Percentiles rank a stretch among this genome's conserved stretches.
phyloP scores from a whole-genome alignment of 345 rosid species.

The Cardiospermum halicacabum region DNA sequence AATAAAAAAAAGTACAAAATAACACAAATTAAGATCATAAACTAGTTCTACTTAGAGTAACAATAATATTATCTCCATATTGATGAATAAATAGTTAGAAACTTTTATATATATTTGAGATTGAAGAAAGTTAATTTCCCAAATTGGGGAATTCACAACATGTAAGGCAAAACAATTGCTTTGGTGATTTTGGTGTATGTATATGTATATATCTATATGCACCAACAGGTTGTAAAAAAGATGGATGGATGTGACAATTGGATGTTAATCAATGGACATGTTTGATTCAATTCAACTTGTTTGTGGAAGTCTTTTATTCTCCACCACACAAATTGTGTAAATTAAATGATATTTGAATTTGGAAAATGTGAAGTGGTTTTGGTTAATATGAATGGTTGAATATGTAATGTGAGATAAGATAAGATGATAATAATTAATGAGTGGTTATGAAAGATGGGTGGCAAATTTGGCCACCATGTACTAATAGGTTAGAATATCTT shows the following conservation, averaged over 20 bases:
- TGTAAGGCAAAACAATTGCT: background rate
- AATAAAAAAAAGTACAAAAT: no score
- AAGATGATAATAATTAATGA: no score
- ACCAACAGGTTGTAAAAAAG: background rate
- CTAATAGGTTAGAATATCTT: no score
- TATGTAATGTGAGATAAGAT: no score
- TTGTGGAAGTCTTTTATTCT: constrained; percentile 4
- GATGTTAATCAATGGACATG: background rate
- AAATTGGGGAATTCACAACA: background rate
- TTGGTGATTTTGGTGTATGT: background rate
- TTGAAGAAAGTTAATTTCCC: background rate
- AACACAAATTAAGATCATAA: background rate
- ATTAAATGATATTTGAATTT: no score
- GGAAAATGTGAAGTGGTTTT: no score
- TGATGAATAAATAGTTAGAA: background rate
- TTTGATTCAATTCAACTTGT: background rate
- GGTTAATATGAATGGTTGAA: no score
- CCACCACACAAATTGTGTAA: background rate
- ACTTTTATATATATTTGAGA: background rate
- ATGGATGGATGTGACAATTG: constrained; percentile 1
- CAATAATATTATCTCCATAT: background rate
- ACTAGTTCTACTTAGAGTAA: background rate
- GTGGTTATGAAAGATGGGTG: no score
- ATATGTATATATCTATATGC: background rate
- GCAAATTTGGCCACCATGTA: no score